Evolutionary conservation across 768 basidiomycete genomes (phyloP).

Genomic region (Calocybe cyanea): DNA sequence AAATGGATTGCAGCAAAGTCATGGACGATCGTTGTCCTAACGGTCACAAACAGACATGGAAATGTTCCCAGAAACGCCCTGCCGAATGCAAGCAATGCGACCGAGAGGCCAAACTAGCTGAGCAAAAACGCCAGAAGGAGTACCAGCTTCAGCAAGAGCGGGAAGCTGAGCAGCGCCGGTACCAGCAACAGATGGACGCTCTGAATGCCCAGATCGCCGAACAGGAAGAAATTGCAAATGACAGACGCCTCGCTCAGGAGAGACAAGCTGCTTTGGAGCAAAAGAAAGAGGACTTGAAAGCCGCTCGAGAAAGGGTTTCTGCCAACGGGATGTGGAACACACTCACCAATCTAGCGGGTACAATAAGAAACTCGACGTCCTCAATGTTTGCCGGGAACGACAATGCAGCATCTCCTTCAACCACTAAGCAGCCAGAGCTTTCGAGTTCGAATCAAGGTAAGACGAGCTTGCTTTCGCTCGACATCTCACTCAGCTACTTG

Average conservation of each 20-base stretch:
- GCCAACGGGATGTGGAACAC: no score
- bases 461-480: no score
- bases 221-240: conserved; percentile 29
- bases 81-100: conserved; percentile 44
- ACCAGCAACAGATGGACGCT: conserved; percentile 38
- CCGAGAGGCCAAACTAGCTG: conserved; percentile 35
- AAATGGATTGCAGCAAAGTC: conserved; percentile 42
- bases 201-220: conserved; percentile 38
- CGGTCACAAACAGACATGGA: conserved; percentile 39
- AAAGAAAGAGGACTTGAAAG: conserved; percentile 44
- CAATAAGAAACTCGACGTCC: no score
- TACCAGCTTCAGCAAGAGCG: conserved; percentile 39
- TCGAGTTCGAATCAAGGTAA: no score
- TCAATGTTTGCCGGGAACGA: no score
- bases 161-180: conserved; percentile 40
- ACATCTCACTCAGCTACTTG: no score
- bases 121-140: conserved; percentile 36
- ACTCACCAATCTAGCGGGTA: no score
- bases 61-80: conserved; percentile 38
- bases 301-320: conserved; percentile 11
- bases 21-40: conserved; percentile 37
- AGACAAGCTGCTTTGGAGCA: conserved; percentile 32
- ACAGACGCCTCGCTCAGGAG: conserved; percentile 32
- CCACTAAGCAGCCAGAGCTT: no score
- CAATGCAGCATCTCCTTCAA: no score